Evolutionary conservation across 2,329 filamentous ascomycete species (phyloP).

Genomic region (Tolypocladium ovalisporum): DNA sequence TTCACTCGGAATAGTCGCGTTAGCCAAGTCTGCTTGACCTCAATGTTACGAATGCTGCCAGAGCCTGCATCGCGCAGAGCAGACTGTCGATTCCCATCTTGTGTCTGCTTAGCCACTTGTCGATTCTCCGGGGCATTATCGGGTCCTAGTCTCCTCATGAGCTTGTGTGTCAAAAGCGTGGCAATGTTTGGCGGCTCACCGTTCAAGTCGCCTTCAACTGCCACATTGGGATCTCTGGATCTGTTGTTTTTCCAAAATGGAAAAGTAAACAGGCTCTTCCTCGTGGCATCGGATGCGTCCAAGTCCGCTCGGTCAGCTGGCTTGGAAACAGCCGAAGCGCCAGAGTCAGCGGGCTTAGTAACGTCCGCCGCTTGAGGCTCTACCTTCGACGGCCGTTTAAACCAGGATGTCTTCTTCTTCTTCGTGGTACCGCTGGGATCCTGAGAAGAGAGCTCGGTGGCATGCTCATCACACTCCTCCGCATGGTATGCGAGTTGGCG

Average conservation of each 20-base stretch:
- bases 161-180: neutral
- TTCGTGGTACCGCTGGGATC: slow-evolving; percentile 12
- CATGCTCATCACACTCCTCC: slow-evolving; percentile 7
- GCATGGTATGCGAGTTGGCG: slow-evolving; percentile 7
- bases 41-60: slow-evolving; percentile 41
- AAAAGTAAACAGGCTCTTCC: slow-evolving; percentile 42
- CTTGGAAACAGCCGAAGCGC: slow-evolving; percentile 4
- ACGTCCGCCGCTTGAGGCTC: slow-evolving; percentile 7
- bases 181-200: neutral
- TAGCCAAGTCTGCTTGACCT: slow-evolving; percentile 74
- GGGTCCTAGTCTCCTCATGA: neutral
- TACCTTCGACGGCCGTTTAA: slow-evolving; percentile 34
- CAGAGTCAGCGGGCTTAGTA: neutral
- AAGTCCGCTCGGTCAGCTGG: slow-evolving; percentile 5
- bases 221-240: slow-evolving; percentile 31
- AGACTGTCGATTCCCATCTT: slow-evolving; percentile 7
- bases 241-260: slow-evolving; percentile 45
- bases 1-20: slow-evolving; percentile 83
- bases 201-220: slow-evolving; percentile 27
- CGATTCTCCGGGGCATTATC: neutral
- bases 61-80: slow-evolving; percentile 24
- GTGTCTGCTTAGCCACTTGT: neutral
- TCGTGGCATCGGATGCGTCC: slow-evolving; percentile 20
- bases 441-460: slow-evolving; percentile 6
- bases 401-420: slow-evolving; percentile 41